Base-by-base conservation (phyloP, 768 basidiomycete genomes). In the Exidia glandulosa region DNA sequence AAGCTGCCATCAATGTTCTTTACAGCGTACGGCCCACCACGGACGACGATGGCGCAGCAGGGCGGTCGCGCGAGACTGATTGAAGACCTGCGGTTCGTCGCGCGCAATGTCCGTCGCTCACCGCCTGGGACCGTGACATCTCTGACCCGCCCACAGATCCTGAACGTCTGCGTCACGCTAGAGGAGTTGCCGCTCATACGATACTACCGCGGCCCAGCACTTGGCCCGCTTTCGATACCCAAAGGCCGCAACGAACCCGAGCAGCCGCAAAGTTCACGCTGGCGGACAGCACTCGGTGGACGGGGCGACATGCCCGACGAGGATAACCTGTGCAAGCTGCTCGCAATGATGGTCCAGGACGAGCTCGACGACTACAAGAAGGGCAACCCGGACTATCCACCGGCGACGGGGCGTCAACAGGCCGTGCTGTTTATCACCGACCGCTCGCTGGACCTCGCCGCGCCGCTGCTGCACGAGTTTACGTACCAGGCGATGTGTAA, bases 401-500 rank as follows among this genome's bases (percentile, higher is more conserved):
- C 69, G 4, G 66, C 75, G 62, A 71, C 74, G 6, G 74, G 79
- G 6, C 78, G 93, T 61, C 86, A 88, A 13, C 83, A 88, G 60
- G 85, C 82, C 3, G 88, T 91, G 16, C 75, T 98, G 37, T 80
- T 98, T 67, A 87, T 99, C 61, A 94, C 94, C 3, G 96, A 99
- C 72, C 85, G 96, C n/a, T 82, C 94, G 3, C 92, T 99, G 87
- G 96, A 99, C 72, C 85, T 86, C 66, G 68, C 88, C 29, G 87
- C 92, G 2, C 96, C 96, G 1, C 82, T 97, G 62, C 70, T 96
- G 34, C 96, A 99, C 70, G 96, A 98, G 68, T 99, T 99, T 69
- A 98, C 95, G 25, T 99, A 98, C 71, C 96, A 98, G 72, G 95
- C 96, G 0, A 99, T 99, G 96, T 88, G 88, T 56, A 93, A 94